phyloP scores from a whole-genome alignment of 148 eudicot genomes.

The Arbutus unedo region DNA sequence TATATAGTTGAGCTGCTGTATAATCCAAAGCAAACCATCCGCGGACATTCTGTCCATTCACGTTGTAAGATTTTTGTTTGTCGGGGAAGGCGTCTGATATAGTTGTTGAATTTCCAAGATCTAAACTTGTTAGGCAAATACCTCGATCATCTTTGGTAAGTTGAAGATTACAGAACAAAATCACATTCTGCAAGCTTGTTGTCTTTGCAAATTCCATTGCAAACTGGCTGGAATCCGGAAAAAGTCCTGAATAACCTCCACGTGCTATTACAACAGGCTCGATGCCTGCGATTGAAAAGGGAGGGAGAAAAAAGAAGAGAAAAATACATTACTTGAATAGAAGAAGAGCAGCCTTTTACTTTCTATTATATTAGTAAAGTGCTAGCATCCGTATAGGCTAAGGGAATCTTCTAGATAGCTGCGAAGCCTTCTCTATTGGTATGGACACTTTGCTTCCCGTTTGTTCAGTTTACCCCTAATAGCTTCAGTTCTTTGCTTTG shows the following conservation, averaged over 20 bases:
- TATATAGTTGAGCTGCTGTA: slow-evolving; percentile 30
- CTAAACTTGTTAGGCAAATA: slow-evolving; percentile 52
- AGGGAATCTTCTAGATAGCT: no score
- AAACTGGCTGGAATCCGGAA: slow-evolving; percentile 57
- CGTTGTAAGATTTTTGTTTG: slow-evolving; percentile 44
- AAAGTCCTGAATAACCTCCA: slow-evolving; percentile 85
- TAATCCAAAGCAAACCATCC: slow-evolving; percentile 82
- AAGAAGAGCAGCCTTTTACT: no score
- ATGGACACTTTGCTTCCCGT: no score
- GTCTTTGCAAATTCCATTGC: slow-evolving; percentile 40
- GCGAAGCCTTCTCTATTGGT: no score
- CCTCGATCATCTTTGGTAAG: slow-evolving; percentile 61
- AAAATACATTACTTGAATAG: neutral
- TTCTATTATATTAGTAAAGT: no score
- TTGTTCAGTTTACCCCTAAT: no score
- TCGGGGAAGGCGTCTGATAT: slow-evolving; percentile 38
- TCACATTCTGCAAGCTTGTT: slow-evolving; percentile 40
- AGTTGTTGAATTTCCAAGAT: slow-evolving; percentile 54
- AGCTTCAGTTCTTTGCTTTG: no score
- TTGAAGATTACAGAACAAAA: slow-evolving; percentile 70
- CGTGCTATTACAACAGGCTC: slow-evolving; percentile 67
- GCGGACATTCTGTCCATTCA: slow-evolving; percentile 50
- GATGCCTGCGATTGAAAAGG: slow-evolving; percentile 26
- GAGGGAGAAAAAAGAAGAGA: neutral
- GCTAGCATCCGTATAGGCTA: no score